Evolutionary conservation across 495 filamentous ascomycete species (phyloP).

Genomic region (Aspergillus diversus): DNA sequence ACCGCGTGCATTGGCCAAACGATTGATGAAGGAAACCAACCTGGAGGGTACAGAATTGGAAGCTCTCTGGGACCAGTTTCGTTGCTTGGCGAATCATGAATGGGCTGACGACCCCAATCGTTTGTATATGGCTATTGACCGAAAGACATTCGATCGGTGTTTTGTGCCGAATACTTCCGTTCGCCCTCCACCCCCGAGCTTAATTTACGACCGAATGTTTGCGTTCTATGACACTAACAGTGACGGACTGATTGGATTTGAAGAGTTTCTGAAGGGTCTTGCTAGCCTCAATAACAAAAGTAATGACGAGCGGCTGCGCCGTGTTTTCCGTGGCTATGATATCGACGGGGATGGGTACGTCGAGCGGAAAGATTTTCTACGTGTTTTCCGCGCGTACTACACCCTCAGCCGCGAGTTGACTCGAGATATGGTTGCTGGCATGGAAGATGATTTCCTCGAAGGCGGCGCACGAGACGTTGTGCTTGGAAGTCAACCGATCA

Average conservation of each 20-base stretch:
- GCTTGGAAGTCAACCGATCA: slow-evolving; percentile 75
- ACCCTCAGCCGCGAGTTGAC: slow-evolving; percentile 83
- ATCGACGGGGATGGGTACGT: slow-evolving; percentile 88
- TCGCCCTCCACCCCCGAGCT: slow-evolving; percentile 75
- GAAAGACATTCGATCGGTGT: slow-evolving; percentile 86
- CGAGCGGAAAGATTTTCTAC: slow-evolving; percentile 84
- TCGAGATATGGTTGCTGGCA: slow-evolving; percentile 76
- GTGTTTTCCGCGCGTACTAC: slow-evolving; percentile 90
- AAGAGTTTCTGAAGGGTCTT: slow-evolving; percentile 86
- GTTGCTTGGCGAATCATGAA: slow-evolving; percentile 82
- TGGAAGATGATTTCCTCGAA: slow-evolving; percentile 79
- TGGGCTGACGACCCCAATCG: slow-evolving; percentile 82
- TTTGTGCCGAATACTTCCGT: slow-evolving; percentile 81
- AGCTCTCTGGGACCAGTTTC: slow-evolving; percentile 95
- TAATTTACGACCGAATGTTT: slow-evolving; percentile 95
- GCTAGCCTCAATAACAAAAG: slow-evolving; percentile 76
- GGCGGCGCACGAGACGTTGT: slow-evolving; percentile 75
- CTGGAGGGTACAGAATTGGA: slow-evolving; percentile 86
- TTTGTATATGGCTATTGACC: slow-evolving; percentile 81
- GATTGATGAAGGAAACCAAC: slow-evolving; percentile 69
- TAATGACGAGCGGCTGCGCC: slow-evolving; percentile 64
- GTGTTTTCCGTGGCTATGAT: slow-evolving; percentile 89
- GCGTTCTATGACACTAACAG: slow-evolving; percentile 91
- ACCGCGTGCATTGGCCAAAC: slow-evolving; percentile 61
- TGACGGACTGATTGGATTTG: slow-evolving; percentile 89